phyloP scores from a whole-genome alignment of 73 alveolate species.

The Uronychia binucleata region DNA sequence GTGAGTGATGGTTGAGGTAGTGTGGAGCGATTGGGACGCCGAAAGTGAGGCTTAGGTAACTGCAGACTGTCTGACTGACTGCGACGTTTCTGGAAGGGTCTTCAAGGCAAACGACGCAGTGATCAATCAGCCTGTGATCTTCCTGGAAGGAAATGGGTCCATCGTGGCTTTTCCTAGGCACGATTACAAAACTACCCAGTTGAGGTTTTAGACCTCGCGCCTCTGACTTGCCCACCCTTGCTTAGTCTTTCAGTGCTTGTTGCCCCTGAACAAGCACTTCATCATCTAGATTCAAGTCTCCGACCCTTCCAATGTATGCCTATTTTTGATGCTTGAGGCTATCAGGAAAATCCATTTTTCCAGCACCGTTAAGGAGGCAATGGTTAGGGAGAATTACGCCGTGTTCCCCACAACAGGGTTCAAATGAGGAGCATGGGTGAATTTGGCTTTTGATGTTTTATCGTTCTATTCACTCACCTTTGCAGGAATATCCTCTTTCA shows the following conservation, averaged over 20 bases:
- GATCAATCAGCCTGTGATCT: not conserved
- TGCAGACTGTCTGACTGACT: not conserved
- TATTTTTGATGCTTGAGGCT: not conserved
- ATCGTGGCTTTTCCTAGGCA: not conserved
- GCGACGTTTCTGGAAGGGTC: not conserved
- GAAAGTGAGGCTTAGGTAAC: not conserved
- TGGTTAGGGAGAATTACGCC: not conserved
- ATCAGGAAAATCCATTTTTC: not conserved
- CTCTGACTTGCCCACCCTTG: not conserved
- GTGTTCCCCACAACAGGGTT: not conserved
- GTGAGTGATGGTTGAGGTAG: slow-evolving; percentile 3
- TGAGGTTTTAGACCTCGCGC: not conserved
- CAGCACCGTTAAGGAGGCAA: not conserved
- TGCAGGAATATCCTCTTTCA: not conserved
- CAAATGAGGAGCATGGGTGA: not conserved
- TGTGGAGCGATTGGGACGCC: not conserved
- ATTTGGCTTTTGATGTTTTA: not conserved
- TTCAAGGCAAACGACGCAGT: not conserved
- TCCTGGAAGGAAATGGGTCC: not conserved
- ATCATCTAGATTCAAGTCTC: not conserved
- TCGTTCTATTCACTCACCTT: not conserved
- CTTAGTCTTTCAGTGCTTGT: not conserved
- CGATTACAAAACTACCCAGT: not conserved
- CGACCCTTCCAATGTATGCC: not conserved
- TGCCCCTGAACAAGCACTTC: not conserved